Evolutionary conservation across 305 asterid species (phyloP).

Genomic region (Fraxinus greggii): DNA sequence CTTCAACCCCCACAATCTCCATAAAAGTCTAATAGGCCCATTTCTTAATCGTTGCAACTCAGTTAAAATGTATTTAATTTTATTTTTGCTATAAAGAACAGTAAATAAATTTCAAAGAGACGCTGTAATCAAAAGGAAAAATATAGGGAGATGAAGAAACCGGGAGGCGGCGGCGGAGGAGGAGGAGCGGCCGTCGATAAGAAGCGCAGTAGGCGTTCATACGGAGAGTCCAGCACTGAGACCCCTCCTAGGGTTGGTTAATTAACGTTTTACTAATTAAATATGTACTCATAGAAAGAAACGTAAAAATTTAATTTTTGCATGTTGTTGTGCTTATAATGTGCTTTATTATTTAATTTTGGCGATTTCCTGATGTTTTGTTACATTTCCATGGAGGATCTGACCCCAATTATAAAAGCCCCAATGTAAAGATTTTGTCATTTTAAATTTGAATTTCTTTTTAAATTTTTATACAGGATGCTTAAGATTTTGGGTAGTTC

Average conservation of each 20-base stretch:
- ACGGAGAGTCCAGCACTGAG: slow-evolving; percentile 43
- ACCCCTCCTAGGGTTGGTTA: slow-evolving; percentile 56
- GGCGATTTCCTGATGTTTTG: slow-evolving; percentile 13
- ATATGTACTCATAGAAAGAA: slow-evolving; percentile 1
- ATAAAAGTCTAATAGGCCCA: background rate
- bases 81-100: background rate
- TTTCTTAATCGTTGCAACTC: background rate
- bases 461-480: background rate
- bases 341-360: slow-evolving; percentile 5
- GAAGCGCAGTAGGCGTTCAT: slow-evolving; percentile 59
- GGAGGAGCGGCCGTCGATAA: slow-evolving; percentile 65
- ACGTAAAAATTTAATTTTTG: background rate
- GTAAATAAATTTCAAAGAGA: background rate
- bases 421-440: slow-evolving; percentile 10
- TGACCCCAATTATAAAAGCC: slow-evolving; percentile 20
- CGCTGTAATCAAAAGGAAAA: slow-evolving; percentile 13
- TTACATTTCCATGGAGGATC: slow-evolving; percentile 28
- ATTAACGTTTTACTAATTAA: slow-evolving; percentile 2
- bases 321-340: slow-evolving; percentile 23
- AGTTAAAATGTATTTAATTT: background rate
- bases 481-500: slow-evolving; percentile 15
- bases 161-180: slow-evolving; percentile 54
- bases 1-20: background rate
- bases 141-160: slow-evolving; percentile 50
- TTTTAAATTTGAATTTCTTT: slow-evolving; percentile 5